Conservation (phyloP, 192 early-diverging fungal genomes). For the Podochytrium sp. region DNA sequence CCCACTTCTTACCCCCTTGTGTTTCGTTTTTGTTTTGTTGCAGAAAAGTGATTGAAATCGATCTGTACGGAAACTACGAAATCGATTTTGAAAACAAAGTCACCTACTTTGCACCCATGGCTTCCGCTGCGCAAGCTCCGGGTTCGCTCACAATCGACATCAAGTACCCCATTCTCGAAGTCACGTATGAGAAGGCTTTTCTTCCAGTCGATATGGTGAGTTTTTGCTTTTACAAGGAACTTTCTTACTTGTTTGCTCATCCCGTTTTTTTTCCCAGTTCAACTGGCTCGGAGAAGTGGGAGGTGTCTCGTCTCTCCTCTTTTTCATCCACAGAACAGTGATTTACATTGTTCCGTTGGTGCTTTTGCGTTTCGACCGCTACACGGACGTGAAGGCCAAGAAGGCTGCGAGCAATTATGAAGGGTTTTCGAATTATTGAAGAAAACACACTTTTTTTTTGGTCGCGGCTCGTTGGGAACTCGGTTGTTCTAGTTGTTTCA, state of each 20-base stretch:
- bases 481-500: no score
- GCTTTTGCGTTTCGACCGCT: constrained; percentile 39
- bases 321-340: constrained; percentile 39
- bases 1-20: not conserved
- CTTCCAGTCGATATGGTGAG: constrained; percentile 51
- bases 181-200: constrained; percentile 49
- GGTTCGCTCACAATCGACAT: constrained; percentile 40
- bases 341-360: constrained; percentile 27
- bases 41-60: constrained; percentile 44
- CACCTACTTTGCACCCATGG: constrained; percentile 12
- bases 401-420: constrained; percentile 38
- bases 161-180: constrained; percentile 47
- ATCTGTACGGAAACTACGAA: constrained; percentile 22
- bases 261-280: constrained; percentile 35
- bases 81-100: constrained; percentile 45
- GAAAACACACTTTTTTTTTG: constrained; percentile 9
- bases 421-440: constrained; percentile 40
- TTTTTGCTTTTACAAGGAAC: not conserved
- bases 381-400: constrained; percentile 39
- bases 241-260: not conserved
- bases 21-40: not conserved
- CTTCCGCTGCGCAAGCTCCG: not conserved
- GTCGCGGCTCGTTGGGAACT: no score
- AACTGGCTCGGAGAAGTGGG: constrained; percentile 57
- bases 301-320: constrained; percentile 42